phyloP scores from a whole-genome alignment of 768 basidiomycete species.

The Myochromella boudieri region DNA sequence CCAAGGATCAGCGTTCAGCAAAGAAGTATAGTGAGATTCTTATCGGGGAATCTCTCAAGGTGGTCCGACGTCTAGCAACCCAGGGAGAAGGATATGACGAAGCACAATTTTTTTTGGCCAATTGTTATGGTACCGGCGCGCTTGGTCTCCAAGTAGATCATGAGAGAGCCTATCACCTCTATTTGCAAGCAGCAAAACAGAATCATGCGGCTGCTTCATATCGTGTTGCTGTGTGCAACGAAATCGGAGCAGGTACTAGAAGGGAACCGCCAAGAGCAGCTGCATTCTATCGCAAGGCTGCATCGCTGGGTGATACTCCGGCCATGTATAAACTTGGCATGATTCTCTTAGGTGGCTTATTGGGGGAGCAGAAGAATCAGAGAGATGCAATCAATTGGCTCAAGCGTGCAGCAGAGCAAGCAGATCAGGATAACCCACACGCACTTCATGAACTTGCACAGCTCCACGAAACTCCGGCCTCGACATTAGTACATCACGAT shows the following conservation, averaged over 20 bases:
- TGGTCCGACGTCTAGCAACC: constrained; percentile 89
- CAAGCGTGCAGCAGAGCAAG: constrained; percentile 92
- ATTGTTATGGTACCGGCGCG: constrained; percentile 93
- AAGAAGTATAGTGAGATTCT: constrained; percentile 90
- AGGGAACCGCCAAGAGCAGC: constrained; percentile 86
- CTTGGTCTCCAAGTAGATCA: constrained; percentile 97
- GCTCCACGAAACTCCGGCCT: constrained; percentile 72
- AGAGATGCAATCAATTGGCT: constrained; percentile 96
- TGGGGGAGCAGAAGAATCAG: constrained; percentile 81
- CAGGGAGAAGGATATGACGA: constrained; percentile 92
- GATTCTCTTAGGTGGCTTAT: constrained; percentile 83
- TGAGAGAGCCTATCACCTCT: constrained; percentile 95
- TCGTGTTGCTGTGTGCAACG: constrained; percentile 97
- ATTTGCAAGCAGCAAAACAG: constrained; percentile 95
- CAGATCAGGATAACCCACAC: constrained; percentile 97
- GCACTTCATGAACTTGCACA: constrained; percentile 94
- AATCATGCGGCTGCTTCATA: constrained; percentile 95
- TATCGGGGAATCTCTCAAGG: constrained; percentile 86
- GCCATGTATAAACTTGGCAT: constrained; percentile 99
- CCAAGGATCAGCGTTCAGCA: constrained; percentile 78
- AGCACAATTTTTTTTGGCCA: constrained; percentile 98
- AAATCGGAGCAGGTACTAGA: constrained; percentile 94
- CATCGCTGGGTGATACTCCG: constrained; percentile 92
- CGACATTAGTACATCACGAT: constrained; percentile 73
- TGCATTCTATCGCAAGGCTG: constrained; percentile 95